Evolutionary conservation across 495 filamentous ascomycete species (phyloP), one percentile per base, ranked within the genome.

Genomic region (Ascodesmis nigricans): DNA sequence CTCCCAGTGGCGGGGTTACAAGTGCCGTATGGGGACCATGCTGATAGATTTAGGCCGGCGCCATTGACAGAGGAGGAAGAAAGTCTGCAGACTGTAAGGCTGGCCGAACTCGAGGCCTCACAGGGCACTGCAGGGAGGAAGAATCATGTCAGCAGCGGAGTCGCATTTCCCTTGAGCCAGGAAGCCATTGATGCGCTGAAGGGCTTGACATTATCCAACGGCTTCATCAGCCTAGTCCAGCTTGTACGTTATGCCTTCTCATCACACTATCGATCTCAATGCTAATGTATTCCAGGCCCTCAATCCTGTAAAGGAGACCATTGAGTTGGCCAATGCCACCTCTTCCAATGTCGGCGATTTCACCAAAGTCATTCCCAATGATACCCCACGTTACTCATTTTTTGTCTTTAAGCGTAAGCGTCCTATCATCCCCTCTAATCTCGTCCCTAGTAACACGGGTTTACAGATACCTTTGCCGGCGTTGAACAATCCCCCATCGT

Each of bases 51-150:
- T 24, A 50, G 46, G 22, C 46, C 41, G 31, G 75, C 78, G 6
- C 73, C 84, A 11, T 67, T 93, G 55, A 90, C 79, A 14, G 75
- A 82, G 50, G 84, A 91, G 60, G 87, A 93, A 63, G 59, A 67
- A 41, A 68, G 64, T 24, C 56, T 92, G 40, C 69, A 75, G 43
- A 72, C 69, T 25, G 78, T 92, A 8, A 68, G 73, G 44, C 65
- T 72, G 40, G 74, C 71, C 6, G 84, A 93, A 61, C 78, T 76
- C 30, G 70, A 78, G 50, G 76, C 75, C 9, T 63, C 72, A 24
- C 60, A 59, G 29, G 81, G 87, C 5, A 91, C 23, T 25, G 6
- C 23, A 25, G 11, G 6, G 11, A 6, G 23, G 11, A 11, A 6
- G 23, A 6, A 6, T 25, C 23, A 25, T 11, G 23, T 25, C 11